Evolutionary conservation across 164 flowering plant species (phyloP).

Genomic region (Taxillus chinensis): DNA sequence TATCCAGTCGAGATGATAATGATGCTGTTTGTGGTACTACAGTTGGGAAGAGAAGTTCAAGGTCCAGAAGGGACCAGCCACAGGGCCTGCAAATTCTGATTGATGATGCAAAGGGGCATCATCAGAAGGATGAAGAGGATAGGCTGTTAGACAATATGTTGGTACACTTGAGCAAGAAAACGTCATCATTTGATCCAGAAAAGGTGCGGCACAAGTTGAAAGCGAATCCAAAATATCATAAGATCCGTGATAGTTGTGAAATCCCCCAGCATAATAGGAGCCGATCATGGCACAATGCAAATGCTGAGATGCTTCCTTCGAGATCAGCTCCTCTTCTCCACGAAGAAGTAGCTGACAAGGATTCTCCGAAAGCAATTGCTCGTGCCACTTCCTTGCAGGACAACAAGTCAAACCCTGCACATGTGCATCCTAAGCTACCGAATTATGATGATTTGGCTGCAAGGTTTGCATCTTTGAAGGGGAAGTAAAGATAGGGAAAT

Average conservation of each 20-base stretch:
- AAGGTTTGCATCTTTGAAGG: conserved; percentile 57
- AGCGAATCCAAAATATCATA: conserved; percentile 1
- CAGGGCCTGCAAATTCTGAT: neutral
- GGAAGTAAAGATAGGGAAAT: conserved; percentile 13
- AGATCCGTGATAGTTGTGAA: conserved; percentile 11
- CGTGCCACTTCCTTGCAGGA: conserved; percentile 55
- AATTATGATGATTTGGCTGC: conserved; percentile 67
- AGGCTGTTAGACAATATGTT: conserved; percentile 57
- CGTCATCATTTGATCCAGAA: conserved; percentile 29
- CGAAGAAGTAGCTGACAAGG: conserved; percentile 32
- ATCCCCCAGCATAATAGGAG: conserved; percentile 7
- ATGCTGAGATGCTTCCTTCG: conserved; percentile 16
- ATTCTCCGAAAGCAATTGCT: conserved; percentile 28
- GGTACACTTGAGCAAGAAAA: conserved; percentile 69
- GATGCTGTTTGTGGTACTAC: conserved; percentile 21
- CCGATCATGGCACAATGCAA: conserved; percentile 14
- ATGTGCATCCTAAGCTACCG: conserved; percentile 67
- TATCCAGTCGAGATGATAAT: conserved; percentile 19
- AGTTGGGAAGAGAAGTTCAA: conserved; percentile 22
- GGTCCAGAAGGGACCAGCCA: conserved; percentile 31
- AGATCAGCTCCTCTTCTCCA: conserved; percentile 64
- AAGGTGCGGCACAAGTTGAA: conserved; percentile 24
- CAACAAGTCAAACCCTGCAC: conserved; percentile 17
- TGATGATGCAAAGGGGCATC: conserved; percentile 18
- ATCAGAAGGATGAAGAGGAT: conserved; percentile 54